Evolutionary conservation across 2,329 filamentous ascomycete species (phyloP).

Genomic region (Ophioceras dolichostomum): DNA sequence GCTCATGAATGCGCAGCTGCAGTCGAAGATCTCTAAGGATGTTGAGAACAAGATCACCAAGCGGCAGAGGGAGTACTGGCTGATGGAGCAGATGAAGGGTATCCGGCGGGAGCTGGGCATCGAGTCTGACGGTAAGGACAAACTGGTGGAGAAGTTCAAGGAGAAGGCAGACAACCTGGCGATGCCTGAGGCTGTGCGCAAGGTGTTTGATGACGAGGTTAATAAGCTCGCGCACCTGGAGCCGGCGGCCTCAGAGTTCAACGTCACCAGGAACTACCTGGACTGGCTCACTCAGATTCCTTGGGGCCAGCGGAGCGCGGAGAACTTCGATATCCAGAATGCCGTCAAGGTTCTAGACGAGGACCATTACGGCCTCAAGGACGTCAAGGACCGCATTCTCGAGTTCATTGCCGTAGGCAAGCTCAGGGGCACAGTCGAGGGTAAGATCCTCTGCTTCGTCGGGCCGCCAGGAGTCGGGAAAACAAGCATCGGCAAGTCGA

Average conservation of each 20-base stretch:
- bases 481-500: conserved; percentile 97
- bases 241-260: conserved; percentile 93
- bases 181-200: conserved; percentile 94
- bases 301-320: conserved; percentile 88
- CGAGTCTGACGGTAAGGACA: conserved; percentile 96
- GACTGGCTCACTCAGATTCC: conserved; percentile 98
- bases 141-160: conserved; percentile 93
- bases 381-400: conserved; percentile 95
- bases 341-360: conserved; percentile 86
- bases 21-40: conserved; percentile 95
- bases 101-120: conserved; percentile 92
- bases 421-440: conserved; percentile 89
- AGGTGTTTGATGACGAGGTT: conserved; percentile 96
- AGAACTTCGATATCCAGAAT: conserved; percentile 93
- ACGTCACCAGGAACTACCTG: conserved; percentile 94
- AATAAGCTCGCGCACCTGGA: conserved; percentile 95
- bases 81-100: conserved; percentile 99
- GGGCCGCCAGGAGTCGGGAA: conserved; percentile 96
- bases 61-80: conserved; percentile 92
- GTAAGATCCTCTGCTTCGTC: conserved; percentile 96
- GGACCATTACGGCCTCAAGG: conserved; percentile 92
- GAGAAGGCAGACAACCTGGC: conserved; percentile 87
- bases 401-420: conserved; percentile 99
- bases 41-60: conserved; percentile 97
- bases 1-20: conserved; percentile 92